Conservation (phyloP, 2,329 filamentous ascomycete species). For the Dothistroma pini region DNA sequence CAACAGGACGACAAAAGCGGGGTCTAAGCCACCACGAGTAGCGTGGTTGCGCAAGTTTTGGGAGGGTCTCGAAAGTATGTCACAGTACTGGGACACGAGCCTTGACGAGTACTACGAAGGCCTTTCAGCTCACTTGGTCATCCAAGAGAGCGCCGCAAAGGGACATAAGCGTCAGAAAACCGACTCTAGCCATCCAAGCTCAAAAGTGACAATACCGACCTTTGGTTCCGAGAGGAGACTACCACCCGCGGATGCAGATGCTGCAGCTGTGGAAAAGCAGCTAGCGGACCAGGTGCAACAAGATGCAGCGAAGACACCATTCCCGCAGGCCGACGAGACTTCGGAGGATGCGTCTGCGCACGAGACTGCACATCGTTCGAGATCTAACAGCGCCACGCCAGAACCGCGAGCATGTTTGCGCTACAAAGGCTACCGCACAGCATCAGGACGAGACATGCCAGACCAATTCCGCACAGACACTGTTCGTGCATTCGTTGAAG, state of each 20-base stretch:
- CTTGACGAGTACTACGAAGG: slow-evolving; percentile 53
- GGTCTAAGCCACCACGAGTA: slow-evolving; percentile 48
- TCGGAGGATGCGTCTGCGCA: not conserved
- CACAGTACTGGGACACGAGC: slow-evolving; percentile 61
- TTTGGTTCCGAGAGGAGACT: not conserved
- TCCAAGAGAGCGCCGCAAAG: slow-evolving; percentile 17
- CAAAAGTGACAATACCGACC: slow-evolving; percentile 3
- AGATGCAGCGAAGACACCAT: slow-evolving; percentile 2
- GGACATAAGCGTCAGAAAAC: slow-evolving; percentile 27
- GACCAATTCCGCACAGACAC: slow-evolving; percentile 55
- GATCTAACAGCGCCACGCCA: slow-evolving; percentile 12
- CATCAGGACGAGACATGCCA: slow-evolving; percentile 56
- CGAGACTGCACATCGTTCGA: not conserved
- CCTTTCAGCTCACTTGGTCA: slow-evolving; percentile 15
- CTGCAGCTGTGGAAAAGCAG: not conserved
- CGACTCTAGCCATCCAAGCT: slow-evolving; percentile 13
- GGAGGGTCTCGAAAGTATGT: slow-evolving; percentile 55
- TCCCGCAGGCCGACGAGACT: slow-evolving; percentile 1
- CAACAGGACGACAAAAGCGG: slow-evolving; percentile 46
- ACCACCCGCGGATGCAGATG: not conserved
- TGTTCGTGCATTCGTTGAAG: slow-evolving; percentile 55
- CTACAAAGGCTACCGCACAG: slow-evolving; percentile 59
- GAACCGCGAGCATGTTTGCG: slow-evolving; percentile 18
- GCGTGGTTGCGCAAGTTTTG: slow-evolving; percentile 59
- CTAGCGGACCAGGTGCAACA: not conserved